These are phyloP conservation scores for Irpex lacteus DNA, from an alignment of 1,284 basidiomycete genomes.

Conservation along the genomic window DNA sequence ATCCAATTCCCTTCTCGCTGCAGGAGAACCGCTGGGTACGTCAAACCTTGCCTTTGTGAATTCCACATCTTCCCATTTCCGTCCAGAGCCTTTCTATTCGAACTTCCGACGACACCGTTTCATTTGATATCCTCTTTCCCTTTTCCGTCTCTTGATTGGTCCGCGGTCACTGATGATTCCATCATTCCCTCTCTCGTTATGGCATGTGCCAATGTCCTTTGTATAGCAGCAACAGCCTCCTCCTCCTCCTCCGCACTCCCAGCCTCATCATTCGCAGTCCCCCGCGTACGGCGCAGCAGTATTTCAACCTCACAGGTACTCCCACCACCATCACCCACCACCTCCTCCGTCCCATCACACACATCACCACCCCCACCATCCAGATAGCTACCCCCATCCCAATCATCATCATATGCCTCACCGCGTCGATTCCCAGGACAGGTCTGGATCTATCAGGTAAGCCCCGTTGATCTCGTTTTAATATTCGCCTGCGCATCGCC, in stretches of 20 bases:
- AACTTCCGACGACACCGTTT: no score
- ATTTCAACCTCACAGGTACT: background rate
- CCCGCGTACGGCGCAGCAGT: background rate
- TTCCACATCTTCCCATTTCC: background rate
- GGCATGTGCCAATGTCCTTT: background rate
- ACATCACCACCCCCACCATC: constrained; percentile 20
- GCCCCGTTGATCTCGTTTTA: background rate
- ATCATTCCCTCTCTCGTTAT: constrained; percentile 1
- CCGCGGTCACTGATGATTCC: background rate
- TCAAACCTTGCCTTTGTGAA: background rate
- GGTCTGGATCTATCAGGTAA: constrained; percentile 24
- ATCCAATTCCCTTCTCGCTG: constrained; percentile 6
- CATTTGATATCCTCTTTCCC: background rate
- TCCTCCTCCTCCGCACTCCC: background rate
- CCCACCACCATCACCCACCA: background rate
- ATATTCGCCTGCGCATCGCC: background rate
- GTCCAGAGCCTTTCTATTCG: background rate
- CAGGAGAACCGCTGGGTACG: constrained; percentile 17
- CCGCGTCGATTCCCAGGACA: constrained; percentile 41
- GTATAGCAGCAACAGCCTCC: background rate
- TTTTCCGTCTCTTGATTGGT: background rate
- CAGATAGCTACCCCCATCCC: constrained; percentile 13
- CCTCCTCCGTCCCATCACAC: constrained; percentile 8
- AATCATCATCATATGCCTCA: constrained; percentile 38
- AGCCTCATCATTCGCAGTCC: background rate